phyloP scores from a whole-genome alignment of 345 rosid species.

The Gossypium rotundifolium region DNA sequence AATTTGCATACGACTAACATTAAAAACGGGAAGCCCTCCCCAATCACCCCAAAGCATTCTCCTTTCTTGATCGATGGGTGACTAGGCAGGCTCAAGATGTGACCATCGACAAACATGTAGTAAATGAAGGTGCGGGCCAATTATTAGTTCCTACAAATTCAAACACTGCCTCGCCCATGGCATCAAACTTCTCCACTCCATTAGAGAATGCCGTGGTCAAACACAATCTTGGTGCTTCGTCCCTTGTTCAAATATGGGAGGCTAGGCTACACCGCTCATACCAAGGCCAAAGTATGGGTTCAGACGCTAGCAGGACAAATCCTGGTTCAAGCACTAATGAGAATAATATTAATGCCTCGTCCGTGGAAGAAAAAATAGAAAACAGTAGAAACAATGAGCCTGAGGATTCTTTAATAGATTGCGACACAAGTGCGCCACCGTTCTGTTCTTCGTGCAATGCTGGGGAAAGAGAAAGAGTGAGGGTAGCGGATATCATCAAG shows the following conservation, averaged over 20 bases:
- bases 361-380: slow-evolving; percentile 5
- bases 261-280: slow-evolving; percentile 52
- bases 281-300: background rate
- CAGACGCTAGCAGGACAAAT: slow-evolving; percentile 20
- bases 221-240: slow-evolving; percentile 51
- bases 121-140: no score
- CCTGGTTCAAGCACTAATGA: slow-evolving; percentile 19
- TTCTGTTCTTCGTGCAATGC: no score
- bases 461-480: no score
- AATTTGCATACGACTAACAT: no score
- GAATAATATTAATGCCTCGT: background rate
- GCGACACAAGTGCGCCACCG: slow-evolving; percentile 23
- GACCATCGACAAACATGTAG: no score
- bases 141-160: background rate
- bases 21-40: no score
- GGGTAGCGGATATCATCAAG: no score
- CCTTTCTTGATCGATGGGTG: no score
- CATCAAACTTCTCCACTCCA: slow-evolving; percentile 12
- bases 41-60: no score
- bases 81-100: no score
- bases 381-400: slow-evolving; percentile 1
- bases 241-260: slow-evolving; percentile 92
- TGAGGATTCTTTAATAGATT: slow-evolving; percentile 20
- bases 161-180: slow-evolving; percentile 1
- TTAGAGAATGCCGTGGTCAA: slow-evolving; percentile 9